Evolutionary conservation across 2,329 filamentous ascomycete species (phyloP).

Genomic region (Fusarium pilosicola): DNA sequence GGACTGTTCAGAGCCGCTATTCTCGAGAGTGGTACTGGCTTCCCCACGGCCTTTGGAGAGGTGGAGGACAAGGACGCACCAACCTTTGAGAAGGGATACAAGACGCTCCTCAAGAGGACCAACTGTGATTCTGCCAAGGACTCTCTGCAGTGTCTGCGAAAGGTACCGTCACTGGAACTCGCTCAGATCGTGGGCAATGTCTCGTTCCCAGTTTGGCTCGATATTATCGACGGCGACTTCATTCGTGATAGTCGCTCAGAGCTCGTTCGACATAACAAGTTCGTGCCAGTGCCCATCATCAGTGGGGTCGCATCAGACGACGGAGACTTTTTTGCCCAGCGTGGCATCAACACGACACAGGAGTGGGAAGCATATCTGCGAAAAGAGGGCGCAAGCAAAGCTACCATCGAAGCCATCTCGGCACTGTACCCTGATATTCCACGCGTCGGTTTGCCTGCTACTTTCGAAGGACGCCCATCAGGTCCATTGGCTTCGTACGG

Average conservation of each 20-base stretch:
- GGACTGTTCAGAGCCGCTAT: conserved; percentile 27
- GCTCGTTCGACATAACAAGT: conserved; percentile 8
- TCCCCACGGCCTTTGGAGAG: conserved; percentile 19
- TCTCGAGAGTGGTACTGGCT: conserved; percentile 25
- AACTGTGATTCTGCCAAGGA: not conserved
- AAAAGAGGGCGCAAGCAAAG: conserved; percentile 8
- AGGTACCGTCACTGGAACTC: conserved; percentile 14
- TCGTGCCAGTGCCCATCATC: conserved; percentile 16
- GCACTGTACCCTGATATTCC: conserved; percentile 25
- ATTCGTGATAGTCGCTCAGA: conserved; percentile 20
- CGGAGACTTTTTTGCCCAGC: conserved; percentile 21
- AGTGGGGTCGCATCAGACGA: conserved; percentile 13
- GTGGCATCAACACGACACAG: conserved; percentile 15
- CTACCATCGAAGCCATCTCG: conserved; percentile 9
- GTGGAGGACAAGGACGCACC: not conserved
- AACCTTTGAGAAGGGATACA: conserved; percentile 16
- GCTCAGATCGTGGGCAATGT: conserved; percentile 16
- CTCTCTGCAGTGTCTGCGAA: conserved; percentile 21
- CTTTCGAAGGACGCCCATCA: conserved; percentile 11
- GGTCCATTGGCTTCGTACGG: conserved; percentile 1
- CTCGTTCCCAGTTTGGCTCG: conserved; percentile 27
- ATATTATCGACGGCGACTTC: conserved; percentile 20
- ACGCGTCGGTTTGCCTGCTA: not conserved
- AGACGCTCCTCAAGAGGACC: not conserved
- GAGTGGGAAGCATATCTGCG: conserved; percentile 22